A percentile compares a stretch with the other conserved stretches of the same genome.
Conservation (phyloP, 163 green algal genomes). For the Chlamydomonas reinhardtii region DNA sequence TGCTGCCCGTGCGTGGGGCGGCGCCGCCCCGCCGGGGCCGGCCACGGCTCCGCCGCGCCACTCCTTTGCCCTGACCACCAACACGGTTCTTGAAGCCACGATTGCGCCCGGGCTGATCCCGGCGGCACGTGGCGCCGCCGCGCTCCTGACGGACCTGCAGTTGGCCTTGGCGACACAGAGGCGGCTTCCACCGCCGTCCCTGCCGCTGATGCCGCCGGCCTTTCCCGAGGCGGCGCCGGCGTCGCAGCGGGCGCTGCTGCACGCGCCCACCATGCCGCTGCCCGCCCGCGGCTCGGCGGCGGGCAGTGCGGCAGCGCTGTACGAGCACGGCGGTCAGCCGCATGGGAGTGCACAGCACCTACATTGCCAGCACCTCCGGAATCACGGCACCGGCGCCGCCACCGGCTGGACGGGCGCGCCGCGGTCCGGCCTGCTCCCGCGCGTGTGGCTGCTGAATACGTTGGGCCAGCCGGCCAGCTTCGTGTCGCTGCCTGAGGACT, state of each 20-base stretch:
- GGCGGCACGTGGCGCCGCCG: neutral
- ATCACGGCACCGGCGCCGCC: too few relatives aligned
- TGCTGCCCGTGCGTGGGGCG: neutral
- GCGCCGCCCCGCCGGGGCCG: neutral
- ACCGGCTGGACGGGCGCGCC: neutral
- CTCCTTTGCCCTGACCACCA: conserved; percentile 23
- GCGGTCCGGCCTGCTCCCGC: neutral
- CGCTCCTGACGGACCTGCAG: conserved; percentile 15
- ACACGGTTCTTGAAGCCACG: conserved; percentile 51
- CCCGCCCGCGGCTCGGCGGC: too few relatives aligned
- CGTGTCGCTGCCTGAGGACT: neutral
- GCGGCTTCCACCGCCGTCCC: conserved; percentile 1
- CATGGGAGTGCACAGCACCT: too few relatives aligned
- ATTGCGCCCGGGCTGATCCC: conserved; percentile 47
- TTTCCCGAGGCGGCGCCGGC: neutral
- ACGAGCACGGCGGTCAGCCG: too few relatives aligned
- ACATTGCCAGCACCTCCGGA: too few relatives aligned
- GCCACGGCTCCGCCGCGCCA: neutral
- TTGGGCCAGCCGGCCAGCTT: conserved; percentile 27
- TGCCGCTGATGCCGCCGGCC: neutral
- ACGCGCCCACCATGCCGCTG: too few relatives aligned
- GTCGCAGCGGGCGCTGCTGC: neutral
- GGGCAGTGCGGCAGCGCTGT: too few relatives aligned
- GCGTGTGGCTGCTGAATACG: conserved; percentile 32
- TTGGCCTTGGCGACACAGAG: neutral